Evolutionary conservation across 768 basidiomycete genomes (phyloP).

Genomic region (Candolleomyces aberdarensis): DNA sequence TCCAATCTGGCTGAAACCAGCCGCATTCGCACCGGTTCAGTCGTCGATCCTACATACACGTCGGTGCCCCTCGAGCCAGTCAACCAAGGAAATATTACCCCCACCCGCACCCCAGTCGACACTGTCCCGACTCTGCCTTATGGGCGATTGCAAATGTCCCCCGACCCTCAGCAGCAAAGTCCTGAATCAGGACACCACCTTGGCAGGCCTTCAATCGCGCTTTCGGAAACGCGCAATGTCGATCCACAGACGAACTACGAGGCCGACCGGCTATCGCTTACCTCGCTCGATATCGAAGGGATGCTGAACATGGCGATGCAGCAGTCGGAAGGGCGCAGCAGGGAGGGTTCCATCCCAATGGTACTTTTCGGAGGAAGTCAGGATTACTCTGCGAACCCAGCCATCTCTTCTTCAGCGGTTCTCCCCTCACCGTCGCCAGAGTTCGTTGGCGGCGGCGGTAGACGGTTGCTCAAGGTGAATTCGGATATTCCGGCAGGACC

Average conservation of each 20-base stretch:
- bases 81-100: no score
- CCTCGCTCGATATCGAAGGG: constrained; percentile 47
- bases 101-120: no score
- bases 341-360: constrained; percentile 1
- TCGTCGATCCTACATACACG: constrained; percentile 35
- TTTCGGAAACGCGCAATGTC: constrained; percentile 4
- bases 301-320: constrained; percentile 48
- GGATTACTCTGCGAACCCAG: background rate
- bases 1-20: background rate
- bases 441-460: background rate
- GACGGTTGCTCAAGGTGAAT: constrained; percentile 6
- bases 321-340: background rate
- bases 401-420: background rate
- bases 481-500: constrained; percentile 8
- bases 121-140: no score
- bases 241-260: constrained; percentile 9
- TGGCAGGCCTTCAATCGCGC: constrained; percentile 4
- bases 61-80: background rate
- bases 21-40: constrained; percentile 11
- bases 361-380: background rate
- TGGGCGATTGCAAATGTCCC: background rate
- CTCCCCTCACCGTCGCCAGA: background rate
- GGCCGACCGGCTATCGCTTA: constrained; percentile 26
- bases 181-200: background rate
- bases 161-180: background rate